A percentile compares a stretch with the other conserved stretches of the same genome.
Conservation (phyloP, 441 rosid genomes). For the Melianthus villosus region DNA sequence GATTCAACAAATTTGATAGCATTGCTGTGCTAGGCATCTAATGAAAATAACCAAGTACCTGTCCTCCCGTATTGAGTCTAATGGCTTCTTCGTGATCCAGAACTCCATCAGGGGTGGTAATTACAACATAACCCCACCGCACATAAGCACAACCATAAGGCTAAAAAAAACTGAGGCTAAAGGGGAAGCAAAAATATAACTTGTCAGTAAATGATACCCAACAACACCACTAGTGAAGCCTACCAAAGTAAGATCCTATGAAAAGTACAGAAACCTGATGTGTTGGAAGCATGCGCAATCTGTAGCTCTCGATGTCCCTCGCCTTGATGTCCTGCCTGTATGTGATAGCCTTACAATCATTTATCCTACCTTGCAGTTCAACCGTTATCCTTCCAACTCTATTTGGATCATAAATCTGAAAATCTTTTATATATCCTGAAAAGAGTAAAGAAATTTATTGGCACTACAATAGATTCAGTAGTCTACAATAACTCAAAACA, state of each 20-base stretch:
- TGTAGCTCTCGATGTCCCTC: conserved; percentile 52
- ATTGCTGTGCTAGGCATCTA: conserved; percentile 13
- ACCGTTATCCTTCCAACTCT: conserved; percentile 80
- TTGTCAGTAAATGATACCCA: not conserved
- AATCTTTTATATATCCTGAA: conserved; percentile 58
- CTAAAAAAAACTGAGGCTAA: not conserved
- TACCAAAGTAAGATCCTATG: not conserved
- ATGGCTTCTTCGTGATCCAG: conserved; percentile 90
- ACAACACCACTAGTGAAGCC: too few species aligned
- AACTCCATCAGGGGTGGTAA: conserved; percentile 80
- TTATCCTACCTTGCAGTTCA: conserved; percentile 74
- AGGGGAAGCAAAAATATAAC: too few species aligned
- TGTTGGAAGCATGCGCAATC: conserved; percentile 64
- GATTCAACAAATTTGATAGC: too few species aligned
- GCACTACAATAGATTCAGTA: not conserved
- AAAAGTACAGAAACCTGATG: conserved; percentile 37
- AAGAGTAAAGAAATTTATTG: conserved; percentile 2
- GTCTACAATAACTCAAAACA: not conserved
- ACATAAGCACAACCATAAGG: not conserved
- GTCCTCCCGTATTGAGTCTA: conserved; percentile 70
- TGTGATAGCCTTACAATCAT: conserved; percentile 64
- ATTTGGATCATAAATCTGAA: conserved; percentile 58
- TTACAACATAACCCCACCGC: conserved; percentile 90
- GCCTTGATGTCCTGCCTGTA: conserved; percentile 84
- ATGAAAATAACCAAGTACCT: conserved; percentile 77